Evolutionary conservation across 768 basidiomycete species (phyloP).

Genomic region (Filobasidium wieringae): DNA sequence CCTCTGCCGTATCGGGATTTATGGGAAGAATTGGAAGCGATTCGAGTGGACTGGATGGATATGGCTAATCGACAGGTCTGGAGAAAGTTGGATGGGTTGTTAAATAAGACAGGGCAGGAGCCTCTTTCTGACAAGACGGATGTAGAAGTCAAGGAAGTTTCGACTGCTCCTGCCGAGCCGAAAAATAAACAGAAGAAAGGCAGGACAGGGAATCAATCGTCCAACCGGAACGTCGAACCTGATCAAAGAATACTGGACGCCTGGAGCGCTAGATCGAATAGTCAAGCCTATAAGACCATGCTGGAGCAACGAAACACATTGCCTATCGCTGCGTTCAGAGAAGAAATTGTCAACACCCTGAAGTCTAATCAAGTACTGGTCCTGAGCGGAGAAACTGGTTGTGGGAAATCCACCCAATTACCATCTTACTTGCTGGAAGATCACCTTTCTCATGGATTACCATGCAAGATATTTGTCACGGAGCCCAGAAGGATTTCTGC

Average conservation of each 20-base stretch:
- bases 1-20: slow-evolving; percentile 73
- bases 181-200: not conserved
- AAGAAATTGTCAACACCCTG: slow-evolving; percentile 57
- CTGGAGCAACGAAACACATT: slow-evolving; percentile 65
- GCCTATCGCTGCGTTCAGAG: slow-evolving; percentile 74
- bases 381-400: slow-evolving; percentile 70
- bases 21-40: slow-evolving; percentile 75
- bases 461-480: slow-evolving; percentile 86
- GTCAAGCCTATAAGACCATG: slow-evolving; percentile 71
- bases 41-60: slow-evolving; percentile 54
- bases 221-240: slow-evolving; percentile 1
- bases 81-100: slow-evolving; percentile 54
- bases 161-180: not conserved
- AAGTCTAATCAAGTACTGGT: slow-evolving; percentile 72
- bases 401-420: slow-evolving; percentile 94
- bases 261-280: slow-evolving; percentile 54
- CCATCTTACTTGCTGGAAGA: slow-evolving; percentile 89
- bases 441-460: slow-evolving; percentile 61
- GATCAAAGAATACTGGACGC: slow-evolving; percentile 50
- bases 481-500: slow-evolving; percentile 93
- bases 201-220: not conserved
- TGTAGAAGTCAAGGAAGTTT: not conserved
- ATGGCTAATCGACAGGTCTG: slow-evolving; percentile 57
- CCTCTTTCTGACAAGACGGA: not conserved
- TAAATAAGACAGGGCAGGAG: slow-evolving; percentile 23